phyloP scores from a whole-genome alignment of 106 monocot genomes.

The Allium fistulosum region DNA sequence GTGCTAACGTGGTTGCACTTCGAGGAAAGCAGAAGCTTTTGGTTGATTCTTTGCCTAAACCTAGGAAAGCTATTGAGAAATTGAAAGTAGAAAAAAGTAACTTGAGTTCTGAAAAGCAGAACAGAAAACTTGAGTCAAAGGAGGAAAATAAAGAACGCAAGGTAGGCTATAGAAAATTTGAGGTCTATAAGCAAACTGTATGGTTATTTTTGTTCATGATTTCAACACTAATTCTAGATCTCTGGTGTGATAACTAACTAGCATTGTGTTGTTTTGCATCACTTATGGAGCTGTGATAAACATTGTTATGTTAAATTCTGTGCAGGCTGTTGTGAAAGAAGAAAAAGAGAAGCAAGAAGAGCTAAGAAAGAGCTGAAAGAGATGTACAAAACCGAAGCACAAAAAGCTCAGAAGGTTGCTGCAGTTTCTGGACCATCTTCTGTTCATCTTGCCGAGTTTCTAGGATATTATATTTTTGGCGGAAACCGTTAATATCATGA shows the following conservation, averaged over 20 bases:
- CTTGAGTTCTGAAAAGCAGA: conserved; percentile 13
- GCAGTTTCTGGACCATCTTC: conserved; percentile 82
- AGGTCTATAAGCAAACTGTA: no score
- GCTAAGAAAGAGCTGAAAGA: conserved; percentile 80
- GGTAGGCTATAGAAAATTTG: no score
- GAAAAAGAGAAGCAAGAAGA: conserved; percentile 72
- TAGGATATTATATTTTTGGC: not conserved
- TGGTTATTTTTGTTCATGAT: not conserved
- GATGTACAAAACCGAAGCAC: conserved; percentile 71
- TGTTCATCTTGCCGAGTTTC: conserved; percentile 63
- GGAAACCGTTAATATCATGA: no score
- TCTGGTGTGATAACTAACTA: not conserved
- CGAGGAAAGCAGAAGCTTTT: conserved; percentile 80
- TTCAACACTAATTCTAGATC: not conserved
- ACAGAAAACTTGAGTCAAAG: conserved; percentile 66
- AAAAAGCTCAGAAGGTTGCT: conserved; percentile 72
- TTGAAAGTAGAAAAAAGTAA: conserved; percentile 19
- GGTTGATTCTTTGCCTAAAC: conserved; percentile 61
- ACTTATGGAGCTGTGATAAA: not conserved
- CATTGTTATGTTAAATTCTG: not conserved
- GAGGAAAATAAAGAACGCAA: conserved; percentile 84
- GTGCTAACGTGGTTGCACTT: conserved; percentile 52
- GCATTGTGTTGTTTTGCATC: not conserved
- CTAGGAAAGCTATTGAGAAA: conserved; percentile 38
- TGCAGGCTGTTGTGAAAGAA: conserved; percentile 72